Evolutionary conservation across 768 basidiomycete genomes (phyloP).

Genomic region (Suillus sp.): DNA sequence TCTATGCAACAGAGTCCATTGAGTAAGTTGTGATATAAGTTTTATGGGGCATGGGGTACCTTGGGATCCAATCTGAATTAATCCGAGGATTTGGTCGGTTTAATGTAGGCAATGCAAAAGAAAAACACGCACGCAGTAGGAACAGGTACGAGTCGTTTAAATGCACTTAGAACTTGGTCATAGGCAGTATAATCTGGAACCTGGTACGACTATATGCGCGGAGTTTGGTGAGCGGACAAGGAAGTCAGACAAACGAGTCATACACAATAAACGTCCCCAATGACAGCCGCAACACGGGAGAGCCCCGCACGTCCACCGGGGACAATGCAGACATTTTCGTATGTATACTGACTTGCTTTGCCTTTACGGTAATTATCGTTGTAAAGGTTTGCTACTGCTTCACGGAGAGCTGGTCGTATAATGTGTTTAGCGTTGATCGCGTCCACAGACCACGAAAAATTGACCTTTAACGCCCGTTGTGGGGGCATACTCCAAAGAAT

Average conservation of each 20-base stretch:
- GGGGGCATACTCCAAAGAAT: constrained; percentile 88
- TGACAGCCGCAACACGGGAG: constrained; percentile 88
- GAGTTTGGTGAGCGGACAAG: constrained; percentile 10
- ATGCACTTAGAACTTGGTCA: constrained; percentile 81
- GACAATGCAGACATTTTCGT: constrained; percentile 92
- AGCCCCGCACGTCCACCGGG: constrained; percentile 92
- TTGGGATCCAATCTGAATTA: constrained; percentile 46
- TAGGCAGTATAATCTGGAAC: constrained; percentile 92
- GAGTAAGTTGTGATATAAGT: background rate
- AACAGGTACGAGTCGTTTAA: constrained; percentile 87
- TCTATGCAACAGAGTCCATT: constrained; percentile 33
- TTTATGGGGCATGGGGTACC: constrained; percentile 26
- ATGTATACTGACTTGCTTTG: constrained; percentile 83
- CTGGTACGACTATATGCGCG: constrained; percentile 67
- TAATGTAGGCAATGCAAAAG: background rate
- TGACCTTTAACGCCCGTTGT: constrained; percentile 88
- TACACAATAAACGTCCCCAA: constrained; percentile 87
- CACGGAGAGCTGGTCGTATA: constrained; percentile 62
- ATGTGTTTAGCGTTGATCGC: constrained; percentile 13
- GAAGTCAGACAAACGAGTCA: constrained; percentile 16
- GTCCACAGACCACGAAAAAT: background rate
- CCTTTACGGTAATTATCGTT: constrained; percentile 84
- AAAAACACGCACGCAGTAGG: constrained; percentile 71
- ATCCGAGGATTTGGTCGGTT: constrained; percentile 11
- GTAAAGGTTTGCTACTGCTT: constrained; percentile 89